These are phyloP conservation scores for Podospora anserina DNA, from an alignment of 495 filamentous ascomycete species.

Conservation along the genomic window DNA sequence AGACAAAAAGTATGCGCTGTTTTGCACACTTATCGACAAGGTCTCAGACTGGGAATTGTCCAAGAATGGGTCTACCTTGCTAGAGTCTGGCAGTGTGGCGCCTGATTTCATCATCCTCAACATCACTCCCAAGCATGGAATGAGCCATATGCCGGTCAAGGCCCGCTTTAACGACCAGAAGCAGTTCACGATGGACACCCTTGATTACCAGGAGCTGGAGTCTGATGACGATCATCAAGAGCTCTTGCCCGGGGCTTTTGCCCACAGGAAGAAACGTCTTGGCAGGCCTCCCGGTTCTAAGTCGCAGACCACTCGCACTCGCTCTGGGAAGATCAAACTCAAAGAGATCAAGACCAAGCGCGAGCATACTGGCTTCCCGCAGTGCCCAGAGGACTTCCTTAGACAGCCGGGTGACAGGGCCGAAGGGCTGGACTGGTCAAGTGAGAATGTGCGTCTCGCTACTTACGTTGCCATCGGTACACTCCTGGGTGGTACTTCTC, in stretches of 20 bases:
- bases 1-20: slow-evolving; percentile 39
- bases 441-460: slow-evolving; percentile 53
- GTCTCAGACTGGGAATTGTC: slow-evolving; percentile 44
- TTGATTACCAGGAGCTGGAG: slow-evolving; percentile 41
- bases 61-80: slow-evolving; percentile 22
- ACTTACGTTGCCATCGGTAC: slow-evolving; percentile 72
- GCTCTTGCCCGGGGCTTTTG: slow-evolving; percentile 8
- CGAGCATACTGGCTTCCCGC: slow-evolving; percentile 38
- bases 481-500: slow-evolving; percentile 69
- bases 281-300: slow-evolving; percentile 11
- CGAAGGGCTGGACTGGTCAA: slow-evolving; percentile 37
- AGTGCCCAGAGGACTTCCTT: slow-evolving; percentile 37
- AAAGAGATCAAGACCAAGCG: slow-evolving; percentile 39
- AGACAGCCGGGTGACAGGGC: slow-evolving; percentile 27
- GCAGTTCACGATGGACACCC: slow-evolving; percentile 41
- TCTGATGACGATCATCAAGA: slow-evolving; percentile 27
- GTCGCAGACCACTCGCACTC: slow-evolving; percentile 17
- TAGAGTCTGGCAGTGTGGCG: slow-evolving; percentile 27
- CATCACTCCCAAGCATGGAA: slow-evolving; percentile 23
- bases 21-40: slow-evolving; percentile 34
- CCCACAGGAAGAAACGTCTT: slow-evolving; percentile 13
- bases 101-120: slow-evolving; percentile 39
- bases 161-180: slow-evolving; percentile 35
- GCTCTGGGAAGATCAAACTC: slow-evolving; percentile 32
- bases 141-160: slow-evolving; percentile 23